Percentiles rank a stretch among this genome's conserved stretches.
phyloP scores from a whole-genome alignment of 495 filamentous ascomycete species.

The Penicillium cataractarum region DNA sequence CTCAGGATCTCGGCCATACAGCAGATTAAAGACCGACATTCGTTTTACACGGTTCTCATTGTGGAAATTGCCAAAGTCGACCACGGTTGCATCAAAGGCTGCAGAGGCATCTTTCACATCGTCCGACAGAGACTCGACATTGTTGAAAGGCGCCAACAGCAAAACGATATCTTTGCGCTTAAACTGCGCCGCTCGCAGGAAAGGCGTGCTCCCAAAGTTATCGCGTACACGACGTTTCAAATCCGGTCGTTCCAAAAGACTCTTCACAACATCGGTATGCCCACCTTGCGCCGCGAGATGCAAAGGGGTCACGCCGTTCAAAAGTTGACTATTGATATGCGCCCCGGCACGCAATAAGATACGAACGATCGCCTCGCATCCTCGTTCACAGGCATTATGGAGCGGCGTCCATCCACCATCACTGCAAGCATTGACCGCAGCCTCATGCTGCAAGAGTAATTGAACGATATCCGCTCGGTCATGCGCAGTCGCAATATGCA shows the following conservation, averaged over 20 bases:
- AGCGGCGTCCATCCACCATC: conserved; percentile 67
- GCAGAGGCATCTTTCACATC: conserved; percentile 60
- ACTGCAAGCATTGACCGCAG: conserved; percentile 58
- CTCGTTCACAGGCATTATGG: conserved; percentile 65
- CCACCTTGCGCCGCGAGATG: conserved; percentile 65
- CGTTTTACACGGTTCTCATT: conserved; percentile 62
- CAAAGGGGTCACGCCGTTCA: conserved; percentile 65
- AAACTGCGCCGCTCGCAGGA: conserved; percentile 62
- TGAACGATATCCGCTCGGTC: conserved; percentile 57
- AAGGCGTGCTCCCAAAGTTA: conserved; percentile 65
- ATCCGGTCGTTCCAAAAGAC: conserved; percentile 51
- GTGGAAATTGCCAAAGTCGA: conserved; percentile 69
- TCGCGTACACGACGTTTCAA: conserved; percentile 55
- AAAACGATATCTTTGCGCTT: conserved; percentile 59
- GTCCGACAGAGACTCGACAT: conserved; percentile 53
- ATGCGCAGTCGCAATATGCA: conserved; percentile 63
- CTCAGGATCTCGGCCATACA: conserved; percentile 63
- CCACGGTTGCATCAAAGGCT: conserved; percentile 67
- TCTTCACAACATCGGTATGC: conserved; percentile 58
- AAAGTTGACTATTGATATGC: conserved; percentile 55
- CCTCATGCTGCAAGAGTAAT: conserved; percentile 55
- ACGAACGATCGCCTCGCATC: conserved; percentile 50
- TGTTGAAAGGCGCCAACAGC: conserved; percentile 58
- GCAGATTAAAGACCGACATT: conserved; percentile 59
- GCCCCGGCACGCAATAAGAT: conserved; percentile 55